Percentiles rank a stretch among this genome's conserved stretches.
These are phyloP conservation scores for Beauveria australis DNA, from an alignment of 2,329 filamentous ascomycete species.

Conservation along the genomic window DNA sequence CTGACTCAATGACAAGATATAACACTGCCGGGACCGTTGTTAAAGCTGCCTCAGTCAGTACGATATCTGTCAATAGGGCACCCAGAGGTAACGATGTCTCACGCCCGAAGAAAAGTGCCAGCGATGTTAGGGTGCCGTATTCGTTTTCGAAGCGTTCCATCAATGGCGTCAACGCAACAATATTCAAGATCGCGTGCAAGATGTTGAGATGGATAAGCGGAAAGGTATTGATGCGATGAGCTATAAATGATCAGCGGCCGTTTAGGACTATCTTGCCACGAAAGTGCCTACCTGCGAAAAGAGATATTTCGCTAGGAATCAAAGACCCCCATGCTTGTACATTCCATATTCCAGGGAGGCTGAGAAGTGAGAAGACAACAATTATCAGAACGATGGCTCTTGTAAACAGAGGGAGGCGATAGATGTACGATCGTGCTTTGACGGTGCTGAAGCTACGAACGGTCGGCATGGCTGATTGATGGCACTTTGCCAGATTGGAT, in stretches of 20 bases:
- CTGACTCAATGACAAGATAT: slow-evolving; percentile 72
- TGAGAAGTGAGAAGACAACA: slow-evolving; percentile 52
- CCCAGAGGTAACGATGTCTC: slow-evolving; percentile 34
- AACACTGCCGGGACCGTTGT: slow-evolving; percentile 74
- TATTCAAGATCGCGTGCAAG: slow-evolving; percentile 72
- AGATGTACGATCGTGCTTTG: slow-evolving; percentile 71
- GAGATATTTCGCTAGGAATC: slow-evolving; percentile 64
- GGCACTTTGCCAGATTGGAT: not conserved
- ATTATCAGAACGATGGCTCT: slow-evolving; percentile 61
- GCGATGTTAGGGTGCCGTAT: slow-evolving; percentile 80
- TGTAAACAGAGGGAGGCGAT: slow-evolving; percentile 83
- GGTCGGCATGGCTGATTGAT: slow-evolving; percentile 22
- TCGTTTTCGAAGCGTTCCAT: slow-evolving; percentile 90
- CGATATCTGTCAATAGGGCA: too few species aligned
- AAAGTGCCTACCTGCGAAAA: slow-evolving; percentile 57
- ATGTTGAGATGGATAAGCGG: slow-evolving; percentile 77
- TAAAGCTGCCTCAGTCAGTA: slow-evolving; percentile 44
- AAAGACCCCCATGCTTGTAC: slow-evolving; percentile 70
- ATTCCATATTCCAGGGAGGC: slow-evolving; percentile 63
- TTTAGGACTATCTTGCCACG: not conserved
- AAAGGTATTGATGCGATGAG: slow-evolving; percentile 89
- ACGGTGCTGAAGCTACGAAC: slow-evolving; percentile 53
- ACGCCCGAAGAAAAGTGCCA: slow-evolving; percentile 87
- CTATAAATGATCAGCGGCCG: slow-evolving; percentile 35
- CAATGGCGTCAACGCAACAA: slow-evolving; percentile 74